Evolutionary conservation across 2,329 filamentous ascomycete genomes (phyloP).

Genomic region (Fusarium euwallaceae): DNA sequence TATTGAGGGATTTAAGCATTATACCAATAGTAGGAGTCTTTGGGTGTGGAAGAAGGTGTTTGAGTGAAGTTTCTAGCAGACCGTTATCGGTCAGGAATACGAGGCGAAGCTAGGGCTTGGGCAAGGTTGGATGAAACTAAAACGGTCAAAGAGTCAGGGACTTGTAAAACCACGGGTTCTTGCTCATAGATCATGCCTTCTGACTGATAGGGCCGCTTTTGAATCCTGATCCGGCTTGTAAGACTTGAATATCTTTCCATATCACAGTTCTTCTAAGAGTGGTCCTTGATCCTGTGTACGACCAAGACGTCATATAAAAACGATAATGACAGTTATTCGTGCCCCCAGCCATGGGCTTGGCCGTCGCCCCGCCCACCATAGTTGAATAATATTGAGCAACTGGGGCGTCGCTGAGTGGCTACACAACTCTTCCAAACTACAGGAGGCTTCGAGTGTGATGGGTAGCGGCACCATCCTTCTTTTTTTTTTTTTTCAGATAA

Average conservation of each 20-base stretch:
- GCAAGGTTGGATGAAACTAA: not conserved
- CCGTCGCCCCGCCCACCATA: not conserved
- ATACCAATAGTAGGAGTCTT: conserved; percentile 10
- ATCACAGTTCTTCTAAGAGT: not conserved
- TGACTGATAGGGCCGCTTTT: not conserved
- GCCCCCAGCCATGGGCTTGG: not conserved
- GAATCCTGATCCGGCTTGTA: not conserved
- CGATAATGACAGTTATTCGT: not conserved
- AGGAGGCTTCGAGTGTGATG: not conserved
- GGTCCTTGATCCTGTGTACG: no score
- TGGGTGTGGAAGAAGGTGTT: conserved; percentile 3
- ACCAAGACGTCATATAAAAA: no score
- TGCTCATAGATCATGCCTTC: not conserved
- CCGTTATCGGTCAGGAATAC: not conserved
- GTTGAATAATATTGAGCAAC: not conserved
- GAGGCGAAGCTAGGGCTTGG: not conserved
- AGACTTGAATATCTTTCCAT: not conserved
- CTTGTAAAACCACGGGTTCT: not conserved
- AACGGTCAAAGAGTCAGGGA: not conserved
- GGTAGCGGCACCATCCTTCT: not conserved
- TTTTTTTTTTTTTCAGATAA: not conserved
- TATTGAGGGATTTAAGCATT: conserved; percentile 32
- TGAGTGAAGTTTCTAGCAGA: not conserved
- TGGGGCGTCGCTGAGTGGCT: not conserved
- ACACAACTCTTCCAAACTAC: not conserved